Evolutionary conservation across 805 yeast genomes (phyloP).

Genomic region (Candida mattraensis): DNA sequence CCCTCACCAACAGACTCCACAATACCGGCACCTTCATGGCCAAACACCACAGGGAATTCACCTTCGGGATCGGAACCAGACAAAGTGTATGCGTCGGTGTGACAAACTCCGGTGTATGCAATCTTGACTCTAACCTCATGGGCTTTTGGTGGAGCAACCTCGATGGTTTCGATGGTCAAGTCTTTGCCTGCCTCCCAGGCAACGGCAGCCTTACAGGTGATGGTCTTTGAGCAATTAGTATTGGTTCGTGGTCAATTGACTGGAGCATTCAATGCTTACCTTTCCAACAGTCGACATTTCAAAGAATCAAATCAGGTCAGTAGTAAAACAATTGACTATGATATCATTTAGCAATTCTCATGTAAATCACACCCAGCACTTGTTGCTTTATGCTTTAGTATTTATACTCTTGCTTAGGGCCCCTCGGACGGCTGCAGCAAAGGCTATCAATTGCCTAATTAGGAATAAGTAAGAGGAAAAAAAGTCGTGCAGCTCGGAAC

Average conservation of each 20-base stretch:
- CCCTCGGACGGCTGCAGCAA: too few species aligned
- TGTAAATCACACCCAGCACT: not conserved
- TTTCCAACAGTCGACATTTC: conserved; percentile 34
- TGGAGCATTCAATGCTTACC: conserved; percentile 17
- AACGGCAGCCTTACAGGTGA: conserved; percentile 92
- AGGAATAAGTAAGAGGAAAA: conserved; percentile 13
- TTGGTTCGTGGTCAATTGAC: too few species aligned
- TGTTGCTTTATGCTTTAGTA: not conserved
- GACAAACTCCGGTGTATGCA: conserved; percentile 91
- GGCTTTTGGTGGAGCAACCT: conserved; percentile 92
- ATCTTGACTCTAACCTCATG: conserved; percentile 96
- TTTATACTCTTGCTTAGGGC: too few species aligned
- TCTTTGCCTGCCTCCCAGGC: conserved; percentile 91
- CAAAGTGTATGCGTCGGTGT: conserved; percentile 95
- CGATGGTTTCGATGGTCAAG: conserved; percentile 78
- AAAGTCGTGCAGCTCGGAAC: too few species aligned
- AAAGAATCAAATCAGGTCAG: not conserved
- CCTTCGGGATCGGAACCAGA: conserved; percentile 97
- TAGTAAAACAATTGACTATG: not conserved
- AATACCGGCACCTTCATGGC: conserved; percentile 98
- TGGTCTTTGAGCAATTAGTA: too few species aligned
- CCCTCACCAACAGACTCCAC: conserved; percentile 96
- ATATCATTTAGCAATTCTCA: not conserved
- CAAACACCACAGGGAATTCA: conserved; percentile 86
- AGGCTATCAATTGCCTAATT: conserved; percentile 22